phyloP scores from a whole-genome alignment of 2,329 filamentous ascomycete genomes.

The Colletotrichum zoysiae region DNA sequence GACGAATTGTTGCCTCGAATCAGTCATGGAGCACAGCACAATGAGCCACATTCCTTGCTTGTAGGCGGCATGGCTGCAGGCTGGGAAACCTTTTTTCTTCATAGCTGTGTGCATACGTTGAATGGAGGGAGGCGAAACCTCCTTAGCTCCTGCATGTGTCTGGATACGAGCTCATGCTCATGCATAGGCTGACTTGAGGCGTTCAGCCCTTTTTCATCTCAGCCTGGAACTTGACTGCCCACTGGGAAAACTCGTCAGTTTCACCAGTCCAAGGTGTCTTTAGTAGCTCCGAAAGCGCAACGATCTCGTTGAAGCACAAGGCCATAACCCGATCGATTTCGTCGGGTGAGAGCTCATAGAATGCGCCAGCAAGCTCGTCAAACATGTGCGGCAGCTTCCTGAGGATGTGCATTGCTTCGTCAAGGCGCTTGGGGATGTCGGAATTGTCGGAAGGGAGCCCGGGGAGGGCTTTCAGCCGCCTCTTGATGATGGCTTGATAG shows the following conservation, averaged over 20 bases:
- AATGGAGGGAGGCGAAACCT: constrained; percentile 1
- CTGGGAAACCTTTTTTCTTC: neutral
- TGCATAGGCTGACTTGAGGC: neutral
- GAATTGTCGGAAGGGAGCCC: constrained; percentile 51
- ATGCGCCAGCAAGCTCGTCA: constrained; percentile 76
- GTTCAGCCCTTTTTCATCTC: constrained; percentile 61
- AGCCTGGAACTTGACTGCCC: constrained; percentile 72
- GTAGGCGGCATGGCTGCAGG: neutral
- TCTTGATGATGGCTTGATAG: constrained; percentile 77
- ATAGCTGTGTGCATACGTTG: constrained; percentile 16
- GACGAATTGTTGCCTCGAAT: constrained; percentile 26
- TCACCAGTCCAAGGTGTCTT: constrained; percentile 71
- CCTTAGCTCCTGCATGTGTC: constrained; percentile 25
- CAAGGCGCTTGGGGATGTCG: constrained; percentile 58
- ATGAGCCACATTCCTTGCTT: constrained; percentile 1
- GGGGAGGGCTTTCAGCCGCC: constrained; percentile 73
- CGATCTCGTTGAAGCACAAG: constrained; percentile 71
- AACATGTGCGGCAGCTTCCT: constrained; percentile 74
- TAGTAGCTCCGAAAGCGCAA: constrained; percentile 67
- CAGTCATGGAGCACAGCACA: neutral
- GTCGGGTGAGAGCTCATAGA: constrained; percentile 76
- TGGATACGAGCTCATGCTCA: constrained; percentile 14
- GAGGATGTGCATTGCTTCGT: constrained; percentile 69
- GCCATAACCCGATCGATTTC: constrained; percentile 71
- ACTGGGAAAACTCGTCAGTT: constrained; percentile 82